A percentile compares a stretch with the other conserved stretches of the same genome.
These are phyloP conservation scores for Penicillium sp. DNA, from an alignment of 2,329 filamentous ascomycete genomes.

Conservation along the genomic window DNA sequence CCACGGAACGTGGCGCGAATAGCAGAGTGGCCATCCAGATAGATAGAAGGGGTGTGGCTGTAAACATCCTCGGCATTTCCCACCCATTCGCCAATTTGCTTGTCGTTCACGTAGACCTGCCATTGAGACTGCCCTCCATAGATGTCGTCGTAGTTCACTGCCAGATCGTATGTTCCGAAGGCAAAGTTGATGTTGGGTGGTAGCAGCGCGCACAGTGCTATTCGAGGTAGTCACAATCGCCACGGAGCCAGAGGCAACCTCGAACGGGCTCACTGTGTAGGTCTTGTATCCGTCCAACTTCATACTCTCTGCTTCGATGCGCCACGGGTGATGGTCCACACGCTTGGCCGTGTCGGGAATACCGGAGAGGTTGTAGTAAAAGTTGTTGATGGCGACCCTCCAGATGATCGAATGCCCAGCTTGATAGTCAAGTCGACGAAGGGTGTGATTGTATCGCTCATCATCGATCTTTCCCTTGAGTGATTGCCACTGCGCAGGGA, in stretches of 20 bases:
- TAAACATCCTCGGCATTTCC: constrained; percentile 66
- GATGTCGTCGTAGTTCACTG: constrained; percentile 71
- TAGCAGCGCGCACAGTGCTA: constrained; percentile 57
- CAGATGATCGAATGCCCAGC: constrained; percentile 73
- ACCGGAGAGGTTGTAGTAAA: constrained; percentile 66
- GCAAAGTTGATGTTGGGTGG: constrained; percentile 54
- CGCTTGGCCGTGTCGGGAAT: constrained; percentile 64
- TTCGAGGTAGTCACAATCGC: constrained; percentile 64
- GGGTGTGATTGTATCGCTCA: constrained; percentile 64
- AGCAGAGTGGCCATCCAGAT: constrained; percentile 70
- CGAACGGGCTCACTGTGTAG: constrained; percentile 62
- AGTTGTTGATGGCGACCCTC: constrained; percentile 70
- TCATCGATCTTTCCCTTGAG: constrained; percentile 21
- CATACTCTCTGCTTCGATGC: constrained; percentile 75
- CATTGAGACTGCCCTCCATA: constrained; percentile 64
- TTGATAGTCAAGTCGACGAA: constrained; percentile 67
- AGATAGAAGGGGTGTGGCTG: constrained; percentile 63
- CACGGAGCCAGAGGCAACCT: constrained; percentile 62
- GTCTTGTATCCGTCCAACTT: constrained; percentile 62
- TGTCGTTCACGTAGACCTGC: constrained; percentile 60
- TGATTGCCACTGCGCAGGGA: constrained; percentile 44
- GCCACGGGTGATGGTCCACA: constrained; percentile 66
- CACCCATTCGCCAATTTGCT: constrained; percentile 62
- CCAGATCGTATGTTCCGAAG: constrained; percentile 66
- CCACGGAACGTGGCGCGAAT: constrained; percentile 64